phyloP scores from a whole-genome alignment of 192 early-diverging fungal genomes.

The Podila horticola region DNA sequence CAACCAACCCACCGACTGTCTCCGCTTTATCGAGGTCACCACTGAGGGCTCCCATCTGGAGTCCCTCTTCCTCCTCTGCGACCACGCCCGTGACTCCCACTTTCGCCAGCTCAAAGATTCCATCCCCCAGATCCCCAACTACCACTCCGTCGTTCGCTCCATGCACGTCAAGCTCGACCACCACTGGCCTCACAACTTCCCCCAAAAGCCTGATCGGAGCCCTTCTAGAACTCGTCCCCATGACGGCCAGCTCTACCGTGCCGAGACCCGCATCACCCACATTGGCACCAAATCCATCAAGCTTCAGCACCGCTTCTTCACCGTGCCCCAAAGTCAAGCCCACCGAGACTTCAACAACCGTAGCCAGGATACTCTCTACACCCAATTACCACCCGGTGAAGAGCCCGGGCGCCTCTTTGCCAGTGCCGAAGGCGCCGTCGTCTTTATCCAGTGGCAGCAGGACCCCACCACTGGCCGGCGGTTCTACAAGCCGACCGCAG shows the following conservation, averaged over 20 bases:
- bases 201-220: neutral
- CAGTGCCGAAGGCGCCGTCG: conserved; percentile 35
- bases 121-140: conserved; percentile 14
- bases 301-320: conserved; percentile 46
- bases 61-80: conserved; percentile 32
- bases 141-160: conserved; percentile 38
- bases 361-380: conserved; percentile 22
- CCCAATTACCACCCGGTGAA: conserved; percentile 9
- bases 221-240: conserved; percentile 10
- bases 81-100: conserved; percentile 40
- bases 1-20: conserved; percentile 10
- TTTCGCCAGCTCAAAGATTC: conserved; percentile 17
- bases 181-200: conserved; percentile 13
- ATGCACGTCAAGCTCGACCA: conserved; percentile 45
- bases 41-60: conserved; percentile 42
- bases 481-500: conserved; percentile 30
- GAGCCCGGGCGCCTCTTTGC: conserved; percentile 44
- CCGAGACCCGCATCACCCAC: conserved; percentile 25
- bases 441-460: conserved; percentile 38
- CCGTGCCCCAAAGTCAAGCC: conserved; percentile 31
- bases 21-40: conserved; percentile 38
- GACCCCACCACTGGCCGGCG: conserved; percentile 29
- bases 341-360: conserved; percentile 41
- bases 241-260: conserved; percentile 28
- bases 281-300: conserved; percentile 35